Conservation (phyloP, 768 basidiomycete genomes). For the Paxillus involutus region DNA sequence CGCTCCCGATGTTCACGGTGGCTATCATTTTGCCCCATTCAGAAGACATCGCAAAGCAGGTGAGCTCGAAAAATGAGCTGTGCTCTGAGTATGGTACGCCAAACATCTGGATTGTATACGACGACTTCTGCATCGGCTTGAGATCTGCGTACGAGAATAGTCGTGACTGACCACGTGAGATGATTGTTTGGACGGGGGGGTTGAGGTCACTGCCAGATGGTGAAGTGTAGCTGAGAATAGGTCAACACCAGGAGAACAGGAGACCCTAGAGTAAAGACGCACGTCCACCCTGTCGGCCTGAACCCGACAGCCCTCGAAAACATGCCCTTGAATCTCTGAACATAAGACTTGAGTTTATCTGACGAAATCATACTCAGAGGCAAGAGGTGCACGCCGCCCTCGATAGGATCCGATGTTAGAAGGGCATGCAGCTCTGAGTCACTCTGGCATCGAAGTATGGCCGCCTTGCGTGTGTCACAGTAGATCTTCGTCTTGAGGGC, state of each 20-base stretch:
- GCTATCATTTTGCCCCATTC: conserved; percentile 90
- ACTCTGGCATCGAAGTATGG: conserved; percentile 78
- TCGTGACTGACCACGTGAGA: conserved; percentile 63
- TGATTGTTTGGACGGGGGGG: conserved; percentile 66
- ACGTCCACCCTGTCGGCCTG: conserved; percentile 97
- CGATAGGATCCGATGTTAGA: conserved; percentile 72
- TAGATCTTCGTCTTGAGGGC: conserved; percentile 82
- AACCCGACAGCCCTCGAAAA: conserved; percentile 80
- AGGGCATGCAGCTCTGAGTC: conserved; percentile 81
- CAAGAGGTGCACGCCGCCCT: conserved; percentile 82
- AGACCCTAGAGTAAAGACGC: conserved; percentile 30
- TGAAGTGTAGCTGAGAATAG: conserved; percentile 54
- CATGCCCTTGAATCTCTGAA: conserved; percentile 67
- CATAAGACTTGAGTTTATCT: conserved; percentile 76
- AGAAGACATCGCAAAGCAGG: conserved; percentile 90
- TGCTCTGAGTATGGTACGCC: conserved; percentile 95
- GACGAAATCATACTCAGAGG: conserved; percentile 74
- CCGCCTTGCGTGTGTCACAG: conserved; percentile 82
- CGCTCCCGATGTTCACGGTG: conserved; percentile 86
- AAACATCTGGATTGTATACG: conserved; percentile 66
- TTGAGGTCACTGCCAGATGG: conserved; percentile 61
- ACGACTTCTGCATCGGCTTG: conserved; percentile 69
- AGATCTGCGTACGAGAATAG: conserved; percentile 72
- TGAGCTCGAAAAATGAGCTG: conserved; percentile 92
- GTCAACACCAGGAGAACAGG: conserved; percentile 1